Evolutionary conservation across 2,329 filamentous ascomycete species (phyloP), one percentile per base, ranked within the genome.

Genomic region (Chaetomium olivaceum): DNA sequence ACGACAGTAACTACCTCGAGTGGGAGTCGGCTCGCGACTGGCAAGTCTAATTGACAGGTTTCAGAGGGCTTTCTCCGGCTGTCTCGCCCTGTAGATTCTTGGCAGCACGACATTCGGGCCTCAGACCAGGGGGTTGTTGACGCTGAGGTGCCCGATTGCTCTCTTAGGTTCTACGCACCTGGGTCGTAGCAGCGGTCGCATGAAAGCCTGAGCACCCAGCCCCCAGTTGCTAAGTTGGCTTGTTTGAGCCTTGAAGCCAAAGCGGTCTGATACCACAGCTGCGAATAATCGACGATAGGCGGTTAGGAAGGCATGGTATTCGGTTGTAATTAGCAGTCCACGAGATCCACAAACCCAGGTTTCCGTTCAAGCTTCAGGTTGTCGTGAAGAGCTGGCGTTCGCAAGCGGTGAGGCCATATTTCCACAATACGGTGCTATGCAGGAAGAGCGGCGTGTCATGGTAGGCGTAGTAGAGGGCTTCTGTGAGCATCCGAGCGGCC

Each of bases 41-140:
- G 11, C n/a, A 11, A 23, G 23, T 33, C 5, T 36, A 16, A 43
- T 23, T 55, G 56, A 27, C 21, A 39, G 19, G 61, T 63, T 51
- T 63, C 21, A 27, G 1, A 29, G 11, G 21, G 19, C 57, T 63
- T 43, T 55, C 29, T 39, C 58, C 57, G n/a, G 36, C 23, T 43
- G 66, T 57, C 57, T 43, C 56, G 64, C 51, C 50, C 25, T 52
- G 57, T 48, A 52, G 52, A 23, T 43, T 48, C 31, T 7, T 39
- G 21, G 66, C 63, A 6, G 50, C 51, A 67, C 59, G 14, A 23
- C 33, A 51, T 60, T 16, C 39, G 23, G 27, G 19, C 25, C 50
- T 48, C 31, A 61, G 33, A 52, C 59, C 58, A 58, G 39, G 31
- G 48, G 51, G 16, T 25, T 16, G 9, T n/a, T 21, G 12, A 16